Conservation (phyloP, 495 filamentous ascomycete species). For the Bacidia gigantensis region DNA sequence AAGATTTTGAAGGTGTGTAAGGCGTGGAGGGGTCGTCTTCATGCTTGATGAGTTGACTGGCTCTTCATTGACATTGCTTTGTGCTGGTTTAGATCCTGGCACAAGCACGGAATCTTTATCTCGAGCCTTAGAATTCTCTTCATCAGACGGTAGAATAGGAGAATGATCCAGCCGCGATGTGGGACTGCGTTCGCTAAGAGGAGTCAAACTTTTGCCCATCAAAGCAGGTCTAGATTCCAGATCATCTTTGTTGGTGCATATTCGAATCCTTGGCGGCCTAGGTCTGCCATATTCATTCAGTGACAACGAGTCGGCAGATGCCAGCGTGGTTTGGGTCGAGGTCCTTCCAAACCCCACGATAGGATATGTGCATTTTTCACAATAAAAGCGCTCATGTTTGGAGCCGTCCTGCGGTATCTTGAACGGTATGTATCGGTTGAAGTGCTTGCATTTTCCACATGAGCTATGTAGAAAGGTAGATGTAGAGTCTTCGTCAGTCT, state of each 20-base stretch:
- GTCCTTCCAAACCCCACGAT: conserved; percentile 8
- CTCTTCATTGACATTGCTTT: neutral
- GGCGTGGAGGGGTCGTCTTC: neutral
- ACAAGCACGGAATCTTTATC: no score
- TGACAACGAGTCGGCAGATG: conserved; percentile 3
- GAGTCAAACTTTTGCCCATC: neutral
- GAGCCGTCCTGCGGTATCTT: neutral
- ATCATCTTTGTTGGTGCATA: neutral
- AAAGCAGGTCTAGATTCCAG: neutral
- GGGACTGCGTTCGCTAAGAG: neutral
- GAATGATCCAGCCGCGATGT: neutral
- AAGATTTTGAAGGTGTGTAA: neutral
- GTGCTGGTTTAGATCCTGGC: no score
- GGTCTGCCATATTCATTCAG: neutral
- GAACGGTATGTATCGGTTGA: neutral
- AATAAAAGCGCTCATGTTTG: neutral
- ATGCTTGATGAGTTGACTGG: neutral
- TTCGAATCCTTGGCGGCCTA: neutral
- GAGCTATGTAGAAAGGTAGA: neutral
- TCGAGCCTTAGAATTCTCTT: neutral
- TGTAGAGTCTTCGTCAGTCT: neutral
- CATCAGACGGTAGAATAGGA: neutral
- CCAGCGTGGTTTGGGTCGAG: conserved; percentile 9
- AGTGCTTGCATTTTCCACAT: neutral
- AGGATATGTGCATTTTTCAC: conserved; percentile 6